Percentiles rank a stretch among this genome's conserved stretches.
Conservation (phyloP, 345 rosid species). For the Angophora floribunda region DNA sequence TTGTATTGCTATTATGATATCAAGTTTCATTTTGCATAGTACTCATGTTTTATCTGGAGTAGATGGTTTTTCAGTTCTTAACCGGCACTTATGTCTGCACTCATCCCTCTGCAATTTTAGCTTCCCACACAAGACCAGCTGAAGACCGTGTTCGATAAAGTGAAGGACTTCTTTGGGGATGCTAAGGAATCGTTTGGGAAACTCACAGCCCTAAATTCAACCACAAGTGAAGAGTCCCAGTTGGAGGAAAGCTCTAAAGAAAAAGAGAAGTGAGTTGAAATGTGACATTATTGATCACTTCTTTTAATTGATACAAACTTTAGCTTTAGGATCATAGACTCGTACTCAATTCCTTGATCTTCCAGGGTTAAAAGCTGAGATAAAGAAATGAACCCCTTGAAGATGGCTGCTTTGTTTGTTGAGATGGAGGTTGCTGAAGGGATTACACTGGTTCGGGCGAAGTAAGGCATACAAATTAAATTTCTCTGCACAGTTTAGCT, state of each 20-base stretch:
- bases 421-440: neutral
- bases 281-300: neutral
- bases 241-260: constrained; percentile 37
- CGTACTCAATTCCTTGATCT: neutral
- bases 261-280: constrained; percentile 54
- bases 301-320: neutral
- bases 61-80: neutral
- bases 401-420: neutral
- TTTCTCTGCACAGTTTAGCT: neutral
- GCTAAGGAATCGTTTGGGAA: constrained; percentile 91
- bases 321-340: neutral
- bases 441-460: neutral
- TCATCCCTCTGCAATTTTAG: constrained; percentile 22
- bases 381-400: neutral
- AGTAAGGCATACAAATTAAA: neutral
- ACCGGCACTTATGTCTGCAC: neutral
- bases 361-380: constrained; percentile 27
- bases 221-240: constrained; percentile 26
- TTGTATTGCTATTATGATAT: neutral
- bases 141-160: constrained; percentile 84
- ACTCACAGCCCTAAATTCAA: constrained; percentile 40
- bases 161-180: constrained; percentile 80
- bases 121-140: constrained; percentile 84
- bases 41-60: neutral
- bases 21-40: neutral